These are phyloP conservation scores for Penicillium diatomitis DNA, from an alignment of 495 filamentous ascomycete species.

Conservation along the genomic window DNA sequence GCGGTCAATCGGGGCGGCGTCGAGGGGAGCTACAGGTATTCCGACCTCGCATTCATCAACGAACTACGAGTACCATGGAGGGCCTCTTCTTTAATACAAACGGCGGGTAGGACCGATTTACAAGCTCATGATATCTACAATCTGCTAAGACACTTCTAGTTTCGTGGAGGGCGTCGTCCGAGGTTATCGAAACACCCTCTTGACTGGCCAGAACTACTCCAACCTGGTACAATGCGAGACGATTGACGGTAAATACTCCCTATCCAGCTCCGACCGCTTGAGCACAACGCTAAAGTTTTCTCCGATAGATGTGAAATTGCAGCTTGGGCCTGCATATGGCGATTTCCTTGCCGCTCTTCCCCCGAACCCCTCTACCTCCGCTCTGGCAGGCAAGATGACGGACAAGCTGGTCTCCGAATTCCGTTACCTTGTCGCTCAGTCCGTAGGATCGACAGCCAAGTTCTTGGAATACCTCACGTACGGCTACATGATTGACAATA, in stretches of 20 bases:
- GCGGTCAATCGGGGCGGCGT: constrained; percentile 1
- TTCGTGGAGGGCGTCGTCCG: constrained; percentile 96
- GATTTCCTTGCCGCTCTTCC: constrained; percentile 93
- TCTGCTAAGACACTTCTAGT: constrained; percentile 29
- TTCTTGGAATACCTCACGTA: constrained; percentile 98
- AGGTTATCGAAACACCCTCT: constrained; percentile 89
- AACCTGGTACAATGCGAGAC: constrained; percentile 98
- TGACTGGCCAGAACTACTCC: constrained; percentile 84
- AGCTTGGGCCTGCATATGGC: constrained; percentile 92
- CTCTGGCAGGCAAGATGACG: constrained; percentile 87
- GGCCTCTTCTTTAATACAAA: constrained; percentile 94
- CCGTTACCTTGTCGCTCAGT: constrained; percentile 86
- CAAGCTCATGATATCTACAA: constrained; percentile 10
- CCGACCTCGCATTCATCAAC: constrained; percentile 11
- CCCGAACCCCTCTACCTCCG: constrained; percentile 92
- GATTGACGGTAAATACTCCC: constrained; percentile 69
- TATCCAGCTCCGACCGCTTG: neutral
- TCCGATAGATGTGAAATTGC: constrained; percentile 81
- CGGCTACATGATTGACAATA: constrained; percentile 99
- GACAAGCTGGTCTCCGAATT: constrained; percentile 98
- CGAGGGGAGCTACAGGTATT: constrained; percentile 14
- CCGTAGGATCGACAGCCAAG: constrained; percentile 78
- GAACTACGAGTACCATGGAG: constrained; percentile 57
- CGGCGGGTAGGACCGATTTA: constrained; percentile 58
- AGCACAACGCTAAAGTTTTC: constrained; percentile 49